These are phyloP conservation scores for Lasiodiplodia sp. DNA, from an alignment of 2,329 filamentous ascomycete genomes.

Conservation along the genomic window DNA sequence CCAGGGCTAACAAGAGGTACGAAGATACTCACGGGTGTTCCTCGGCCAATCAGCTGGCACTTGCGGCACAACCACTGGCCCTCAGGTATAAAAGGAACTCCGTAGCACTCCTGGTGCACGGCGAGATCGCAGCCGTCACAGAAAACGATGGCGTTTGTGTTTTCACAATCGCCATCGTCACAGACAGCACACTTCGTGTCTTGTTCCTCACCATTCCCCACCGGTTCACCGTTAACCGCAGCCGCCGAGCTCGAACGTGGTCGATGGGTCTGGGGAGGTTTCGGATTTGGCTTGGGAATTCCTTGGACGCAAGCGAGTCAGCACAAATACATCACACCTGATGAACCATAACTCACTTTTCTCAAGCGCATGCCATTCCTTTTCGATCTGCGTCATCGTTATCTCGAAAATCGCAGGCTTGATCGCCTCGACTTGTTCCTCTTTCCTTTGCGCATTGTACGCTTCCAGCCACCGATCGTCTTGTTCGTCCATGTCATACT, in stretches of 20 bases:
- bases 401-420: conserved; percentile 96
- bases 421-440: conserved; percentile 78
- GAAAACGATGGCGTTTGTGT: conserved; percentile 98
- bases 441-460: conserved; percentile 79
- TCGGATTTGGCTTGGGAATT: conserved; percentile 96
- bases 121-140: conserved; percentile 97
- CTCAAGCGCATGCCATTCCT: conserved; percentile 96
- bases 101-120: conserved; percentile 98
- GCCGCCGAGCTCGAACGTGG: conserved; percentile 93
- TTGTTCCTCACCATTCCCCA: conserved; percentile 83
- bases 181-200: conserved; percentile 98
- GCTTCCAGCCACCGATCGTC: conserved; percentile 94
- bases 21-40: conserved; percentile 72
- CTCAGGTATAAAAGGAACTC: conserved; percentile 97
- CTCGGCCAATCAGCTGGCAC: conserved; percentile 92
- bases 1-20: conserved; percentile 36
- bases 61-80: conserved; percentile 98
- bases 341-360: conserved; percentile 64
- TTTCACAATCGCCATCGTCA: conserved; percentile 99
- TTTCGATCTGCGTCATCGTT: conserved; percentile 98
- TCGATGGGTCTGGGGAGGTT: conserved; percentile 91
- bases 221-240: conserved; percentile 91
- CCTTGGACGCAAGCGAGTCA: conserved; percentile 38
- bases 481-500: conserved; percentile 99
- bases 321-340: conserved; percentile 13